Evolutionary conservation across 345 rosid genomes (phyloP).

Genomic region (Eucalyptus cladocalyx): DNA sequence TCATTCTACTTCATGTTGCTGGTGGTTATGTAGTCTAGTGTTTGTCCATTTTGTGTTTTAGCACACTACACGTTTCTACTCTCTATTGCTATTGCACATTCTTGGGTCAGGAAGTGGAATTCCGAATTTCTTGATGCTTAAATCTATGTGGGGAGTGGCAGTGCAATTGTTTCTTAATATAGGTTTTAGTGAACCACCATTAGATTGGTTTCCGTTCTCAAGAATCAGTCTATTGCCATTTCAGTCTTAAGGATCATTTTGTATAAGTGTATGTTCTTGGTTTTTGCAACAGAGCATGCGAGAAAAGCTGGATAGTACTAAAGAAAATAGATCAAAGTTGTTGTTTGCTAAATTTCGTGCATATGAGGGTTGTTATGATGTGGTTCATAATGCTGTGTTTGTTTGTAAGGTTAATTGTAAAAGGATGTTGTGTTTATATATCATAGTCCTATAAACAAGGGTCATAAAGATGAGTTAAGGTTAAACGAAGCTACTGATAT

Average conservation of each 20-base stretch:
- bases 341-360: neutral
- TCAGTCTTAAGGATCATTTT: neutral
- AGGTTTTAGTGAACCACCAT: neutral
- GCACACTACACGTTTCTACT: neutral
- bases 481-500: neutral
- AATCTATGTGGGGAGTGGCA: neutral
- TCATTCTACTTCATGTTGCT: neutral
- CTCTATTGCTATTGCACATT: neutral
- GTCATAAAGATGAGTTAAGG: neutral
- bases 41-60: neutral
- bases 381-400: neutral
- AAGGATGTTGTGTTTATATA: neutral
- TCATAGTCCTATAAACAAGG: neutral
- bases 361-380: neutral
- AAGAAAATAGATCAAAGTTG: neutral
- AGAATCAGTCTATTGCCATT: neutral
- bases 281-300: neutral
- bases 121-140: neutral
- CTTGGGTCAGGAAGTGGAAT: neutral
- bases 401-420: neutral
- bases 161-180: neutral
- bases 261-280: neutral
- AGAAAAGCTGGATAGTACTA: neutral
- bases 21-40: neutral
- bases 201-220: neutral